Conservation (phyloP, 73 alveolate species). For the Uronychia setigera region DNA sequence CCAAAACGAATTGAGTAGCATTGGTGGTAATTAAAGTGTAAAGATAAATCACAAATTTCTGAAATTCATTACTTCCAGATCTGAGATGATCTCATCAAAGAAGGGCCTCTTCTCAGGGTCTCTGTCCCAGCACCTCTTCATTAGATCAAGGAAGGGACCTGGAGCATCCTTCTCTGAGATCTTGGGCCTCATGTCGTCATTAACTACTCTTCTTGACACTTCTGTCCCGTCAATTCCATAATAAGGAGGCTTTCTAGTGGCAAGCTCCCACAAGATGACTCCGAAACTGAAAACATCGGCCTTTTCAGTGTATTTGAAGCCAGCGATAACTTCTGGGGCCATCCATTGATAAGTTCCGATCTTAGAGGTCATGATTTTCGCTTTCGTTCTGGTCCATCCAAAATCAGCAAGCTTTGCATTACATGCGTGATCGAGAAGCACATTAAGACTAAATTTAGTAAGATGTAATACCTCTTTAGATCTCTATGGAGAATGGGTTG, state of each 20-base stretch:
- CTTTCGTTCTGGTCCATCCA: constrained; percentile 97
- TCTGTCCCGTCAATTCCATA: constrained; percentile 94
- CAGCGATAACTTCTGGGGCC: constrained; percentile 99
- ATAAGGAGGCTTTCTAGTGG: constrained; percentile 98
- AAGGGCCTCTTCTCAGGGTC: constrained; percentile 95
- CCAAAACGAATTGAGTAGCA: too few species aligned
- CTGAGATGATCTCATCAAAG: constrained; percentile 86
- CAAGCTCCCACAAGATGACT: constrained; percentile 97
- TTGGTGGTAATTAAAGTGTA: too few species aligned
- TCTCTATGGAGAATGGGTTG: constrained; percentile 98
- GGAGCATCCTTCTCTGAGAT: constrained; percentile 87
- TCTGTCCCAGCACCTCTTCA: constrained; percentile 96
- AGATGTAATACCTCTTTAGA: constrained; percentile 61
- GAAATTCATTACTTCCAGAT: constrained; percentile 79
- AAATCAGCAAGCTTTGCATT: constrained; percentile 98
- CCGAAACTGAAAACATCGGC: constrained; percentile 99
- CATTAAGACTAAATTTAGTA: constrained; percentile 78
- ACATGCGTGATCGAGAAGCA: constrained; percentile 93
- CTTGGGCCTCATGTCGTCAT: constrained; percentile 83
- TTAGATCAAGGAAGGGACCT: constrained; percentile 86
- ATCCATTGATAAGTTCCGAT: constrained; percentile 99
- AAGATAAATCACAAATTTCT: too few species aligned
- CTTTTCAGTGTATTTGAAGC: constrained; percentile 95
- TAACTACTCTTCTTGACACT: constrained; percentile 93
- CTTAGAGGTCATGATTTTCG: constrained; percentile 95